These are phyloP conservation scores for Peterozyma xylosa DNA, from an alignment of 805 yeast genomes.

Conservation along the genomic window DNA sequence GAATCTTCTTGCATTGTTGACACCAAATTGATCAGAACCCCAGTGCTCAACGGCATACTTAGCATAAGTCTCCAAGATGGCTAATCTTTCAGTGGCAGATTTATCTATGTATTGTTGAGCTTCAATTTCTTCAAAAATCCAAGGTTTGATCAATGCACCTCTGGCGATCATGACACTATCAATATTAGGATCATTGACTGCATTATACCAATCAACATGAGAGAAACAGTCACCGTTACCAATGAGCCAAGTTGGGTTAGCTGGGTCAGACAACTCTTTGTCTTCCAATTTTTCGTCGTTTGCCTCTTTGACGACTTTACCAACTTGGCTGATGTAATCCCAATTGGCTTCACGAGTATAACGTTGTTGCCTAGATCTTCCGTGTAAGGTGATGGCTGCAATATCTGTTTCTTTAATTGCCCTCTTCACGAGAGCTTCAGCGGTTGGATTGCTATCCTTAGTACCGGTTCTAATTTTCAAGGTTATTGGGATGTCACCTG, in stretches of 20 bases:
- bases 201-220: constrained; percentile 81
- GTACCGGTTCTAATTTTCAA: constrained; percentile 92
- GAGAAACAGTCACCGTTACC: constrained; percentile 95
- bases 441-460: constrained; percentile 78
- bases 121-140: constrained; percentile 96
- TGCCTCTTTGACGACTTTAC: constrained; percentile 54
- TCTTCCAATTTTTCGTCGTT: constrained; percentile 48
- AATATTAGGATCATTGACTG: constrained; percentile 55
- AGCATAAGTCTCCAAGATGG: constrained; percentile 60
- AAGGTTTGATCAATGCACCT: constrained; percentile 96
- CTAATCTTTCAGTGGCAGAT: constrained; percentile 82
- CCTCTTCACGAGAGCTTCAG: constrained; percentile 66
- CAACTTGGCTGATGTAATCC: constrained; percentile 77
- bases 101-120: constrained; percentile 86
- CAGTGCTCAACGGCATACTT: constrained; percentile 87
- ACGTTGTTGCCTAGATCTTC: constrained; percentile 93
- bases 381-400: constrained; percentile 90
- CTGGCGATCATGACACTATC: constrained; percentile 97
- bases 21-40: constrained; percentile 96
- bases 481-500: constrained; percentile 89
- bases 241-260: constrained; percentile 66
- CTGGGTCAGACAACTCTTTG: constrained; percentile 45
- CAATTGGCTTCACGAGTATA: constrained; percentile 90
- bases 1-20: constrained; percentile 78
- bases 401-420: constrained; percentile 73